Percentiles rank a stretch among this genome's conserved stretches.
Evolutionary conservation across 139 green algal genomes (phyloP).

Genomic region (Closterium sp.): DNA sequence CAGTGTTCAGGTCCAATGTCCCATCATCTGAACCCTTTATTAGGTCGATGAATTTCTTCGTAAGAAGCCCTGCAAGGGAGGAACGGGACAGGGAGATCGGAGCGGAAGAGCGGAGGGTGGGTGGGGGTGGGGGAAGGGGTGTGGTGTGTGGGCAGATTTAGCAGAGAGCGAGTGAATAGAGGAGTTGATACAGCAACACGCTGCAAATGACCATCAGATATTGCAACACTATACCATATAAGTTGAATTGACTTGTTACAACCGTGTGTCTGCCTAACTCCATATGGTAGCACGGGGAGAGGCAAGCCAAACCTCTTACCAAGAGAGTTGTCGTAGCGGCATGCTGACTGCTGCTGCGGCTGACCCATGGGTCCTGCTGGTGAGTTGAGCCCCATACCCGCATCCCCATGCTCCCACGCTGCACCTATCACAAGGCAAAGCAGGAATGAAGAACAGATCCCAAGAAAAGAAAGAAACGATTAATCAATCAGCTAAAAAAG

Average conservation of each 20-base stretch:
- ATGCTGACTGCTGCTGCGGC: conserved; percentile 1
- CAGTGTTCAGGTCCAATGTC: conserved; percentile 89
- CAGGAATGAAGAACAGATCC: background rate
- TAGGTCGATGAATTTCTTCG: conserved; percentile 87
- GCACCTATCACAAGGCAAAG: background rate
- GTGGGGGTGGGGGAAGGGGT: too few species aligned
- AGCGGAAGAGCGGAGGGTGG: background rate
- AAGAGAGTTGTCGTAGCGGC: conserved; percentile 36
- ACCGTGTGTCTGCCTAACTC: too few species aligned
- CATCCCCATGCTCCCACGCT: background rate
- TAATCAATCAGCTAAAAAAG: too few species aligned
- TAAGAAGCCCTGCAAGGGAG: conserved; percentile 70
- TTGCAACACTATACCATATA: too few species aligned
- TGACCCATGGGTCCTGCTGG: background rate
- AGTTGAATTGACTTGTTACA: too few species aligned
- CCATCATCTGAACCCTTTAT: conserved; percentile 73
- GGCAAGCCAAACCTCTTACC: background rate
- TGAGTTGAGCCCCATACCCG: background rate
- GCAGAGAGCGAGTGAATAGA: background rate
- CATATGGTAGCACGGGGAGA: too few species aligned
- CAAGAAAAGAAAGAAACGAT: too few species aligned
- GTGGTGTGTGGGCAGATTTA: background rate
- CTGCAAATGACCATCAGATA: too few species aligned
- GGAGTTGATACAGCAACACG: background rate
- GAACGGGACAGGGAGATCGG: background rate